A percentile compares a stretch with the other conserved stretches of the same genome.
Conservation (phyloP, 2,329 filamentous ascomycete species). For the Proliferodiscus dingleyae region DNA sequence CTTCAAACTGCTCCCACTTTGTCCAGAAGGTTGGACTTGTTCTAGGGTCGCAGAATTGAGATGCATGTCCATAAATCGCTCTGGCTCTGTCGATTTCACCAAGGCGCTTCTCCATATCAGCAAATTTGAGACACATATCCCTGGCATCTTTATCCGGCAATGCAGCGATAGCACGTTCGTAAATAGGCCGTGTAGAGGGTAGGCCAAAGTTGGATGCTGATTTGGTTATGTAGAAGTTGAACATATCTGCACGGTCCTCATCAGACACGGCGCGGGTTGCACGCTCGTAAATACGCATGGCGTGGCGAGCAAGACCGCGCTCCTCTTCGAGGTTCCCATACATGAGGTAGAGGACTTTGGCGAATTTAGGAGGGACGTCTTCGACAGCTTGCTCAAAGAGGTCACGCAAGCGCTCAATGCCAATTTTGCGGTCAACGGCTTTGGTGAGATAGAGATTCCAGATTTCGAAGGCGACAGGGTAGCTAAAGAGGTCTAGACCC, state of each 20-base stretch:
- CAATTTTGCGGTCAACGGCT: conserved; percentile 91
- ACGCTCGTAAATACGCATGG: conserved; percentile 98
- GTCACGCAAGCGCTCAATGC: conserved; percentile 88
- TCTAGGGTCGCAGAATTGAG: conserved; percentile 93
- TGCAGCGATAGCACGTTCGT: conserved; percentile 92
- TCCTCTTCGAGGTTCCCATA: conserved; percentile 97
- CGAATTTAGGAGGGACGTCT: conserved; percentile 90
- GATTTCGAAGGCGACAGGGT: conserved; percentile 94
- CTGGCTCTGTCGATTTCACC: conserved; percentile 93
- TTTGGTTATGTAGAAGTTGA: conserved; percentile 99
- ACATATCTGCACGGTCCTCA: conserved; percentile 94
- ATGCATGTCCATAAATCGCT: conserved; percentile 93
- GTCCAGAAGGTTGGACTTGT: conserved; percentile 89
- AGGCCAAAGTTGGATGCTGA: conserved; percentile 97
- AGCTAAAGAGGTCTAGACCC: conserved; percentile 95
- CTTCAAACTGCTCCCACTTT: conserved; percentile 96
- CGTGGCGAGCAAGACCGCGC: conserved; percentile 85
- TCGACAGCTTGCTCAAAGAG: conserved; percentile 97
- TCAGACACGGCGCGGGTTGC: conserved; percentile 92
- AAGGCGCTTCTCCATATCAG: conserved; percentile 87
- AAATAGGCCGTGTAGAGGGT: conserved; percentile 89
- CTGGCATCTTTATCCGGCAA: conserved; percentile 89
- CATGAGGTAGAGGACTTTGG: conserved; percentile 95
- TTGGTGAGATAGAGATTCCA: conserved; percentile 99
- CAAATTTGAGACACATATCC: conserved; percentile 98